phyloP scores from a whole-genome alignment of 257 asterid species.

The Leptodermis oblonga region DNA sequence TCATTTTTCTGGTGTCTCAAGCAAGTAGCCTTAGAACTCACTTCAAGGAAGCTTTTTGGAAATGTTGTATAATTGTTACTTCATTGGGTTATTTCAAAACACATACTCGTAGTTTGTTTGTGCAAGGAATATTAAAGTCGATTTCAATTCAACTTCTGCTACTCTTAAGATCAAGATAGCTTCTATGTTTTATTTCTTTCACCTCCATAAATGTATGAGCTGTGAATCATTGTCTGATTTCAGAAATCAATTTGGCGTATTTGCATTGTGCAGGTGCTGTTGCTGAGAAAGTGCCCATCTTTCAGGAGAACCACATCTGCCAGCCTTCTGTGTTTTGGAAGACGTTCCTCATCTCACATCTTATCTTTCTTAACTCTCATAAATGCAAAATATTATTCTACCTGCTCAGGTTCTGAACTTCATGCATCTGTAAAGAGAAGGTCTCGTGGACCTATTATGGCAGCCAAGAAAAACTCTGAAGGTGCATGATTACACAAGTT shows the following conservation, averaged over 20 bases:
- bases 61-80: no score
- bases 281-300: constrained; percentile 61
- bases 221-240: constrained; percentile 3
- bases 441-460: constrained; percentile 73
- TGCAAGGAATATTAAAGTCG: no score
- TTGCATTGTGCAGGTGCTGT: constrained; percentile 62
- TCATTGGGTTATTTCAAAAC: no score
- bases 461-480: constrained; percentile 70
- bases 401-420: constrained; percentile 42
- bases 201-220: no score
- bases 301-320: constrained; percentile 50
- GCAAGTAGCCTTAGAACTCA: no score
- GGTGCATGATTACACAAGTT: constrained; percentile 34
- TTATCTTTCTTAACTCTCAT: constrained; percentile 52
- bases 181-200: no score
- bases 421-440: constrained; percentile 51
- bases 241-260: constrained; percentile 28
- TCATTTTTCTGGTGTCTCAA: no score
- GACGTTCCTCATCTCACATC: constrained; percentile 51
- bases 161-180: background rate
- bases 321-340: constrained; percentile 48
- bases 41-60: no score
- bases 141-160: no score
- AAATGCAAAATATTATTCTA: constrained; percentile 42
- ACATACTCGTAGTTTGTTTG: no score